A percentile compares a stretch with the other conserved stretches of the same genome.
phyloP scores from a whole-genome alignment of 768 basidiomycete genomes.

The Hericium coralloides region DNA sequence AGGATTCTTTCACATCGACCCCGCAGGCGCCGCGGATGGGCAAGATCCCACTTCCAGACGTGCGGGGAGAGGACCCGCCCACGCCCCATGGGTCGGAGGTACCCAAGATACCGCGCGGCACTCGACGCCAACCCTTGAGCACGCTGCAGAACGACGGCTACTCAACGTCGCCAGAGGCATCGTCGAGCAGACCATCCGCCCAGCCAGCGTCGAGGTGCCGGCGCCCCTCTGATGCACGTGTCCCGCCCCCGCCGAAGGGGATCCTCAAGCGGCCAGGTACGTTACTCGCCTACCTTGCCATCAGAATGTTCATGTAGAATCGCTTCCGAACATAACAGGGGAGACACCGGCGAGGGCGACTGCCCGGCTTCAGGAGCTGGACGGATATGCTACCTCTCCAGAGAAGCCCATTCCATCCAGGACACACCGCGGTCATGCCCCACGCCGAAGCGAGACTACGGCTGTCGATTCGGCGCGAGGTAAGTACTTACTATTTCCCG shows the following conservation, averaged over 20 bases:
- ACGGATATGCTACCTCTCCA: slow-evolving; percentile 19
- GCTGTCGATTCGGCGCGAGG: too few relatives aligned
- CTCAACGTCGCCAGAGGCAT: slow-evolving; percentile 8
- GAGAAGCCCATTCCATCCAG: slow-evolving; percentile 13
- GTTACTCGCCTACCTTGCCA: slow-evolving; percentile 1
- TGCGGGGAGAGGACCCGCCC: neutral
- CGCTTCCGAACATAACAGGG: neutral
- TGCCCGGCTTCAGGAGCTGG: slow-evolving; percentile 7
- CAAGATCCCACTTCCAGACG: slow-evolving; percentile 10
- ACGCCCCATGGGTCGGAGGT: neutral
- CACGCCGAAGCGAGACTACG: neutral
- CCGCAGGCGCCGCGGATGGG: slow-evolving; percentile 10
- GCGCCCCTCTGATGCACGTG: neutral
- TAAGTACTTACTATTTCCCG: too few relatives aligned
- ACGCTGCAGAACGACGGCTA: slow-evolving; percentile 5
- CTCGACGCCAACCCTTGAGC: neutral
- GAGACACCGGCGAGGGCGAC: slow-evolving; percentile 3
- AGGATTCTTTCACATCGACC: neutral
- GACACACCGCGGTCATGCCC: too few relatives aligned
- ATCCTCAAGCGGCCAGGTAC: slow-evolving; percentile 12
- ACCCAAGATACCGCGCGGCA: neutral
- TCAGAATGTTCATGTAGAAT: too few relatives aligned
- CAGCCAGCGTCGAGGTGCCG: neutral
- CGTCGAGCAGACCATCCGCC: slow-evolving; percentile 1
- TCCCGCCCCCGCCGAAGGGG: slow-evolving; percentile 4